A percentile compares a stretch with the other conserved stretches of the same genome.
These are phyloP conservation scores for Logfia minima DNA, from an alignment of 129 eudicot species.

Conservation along the genomic window DNA sequence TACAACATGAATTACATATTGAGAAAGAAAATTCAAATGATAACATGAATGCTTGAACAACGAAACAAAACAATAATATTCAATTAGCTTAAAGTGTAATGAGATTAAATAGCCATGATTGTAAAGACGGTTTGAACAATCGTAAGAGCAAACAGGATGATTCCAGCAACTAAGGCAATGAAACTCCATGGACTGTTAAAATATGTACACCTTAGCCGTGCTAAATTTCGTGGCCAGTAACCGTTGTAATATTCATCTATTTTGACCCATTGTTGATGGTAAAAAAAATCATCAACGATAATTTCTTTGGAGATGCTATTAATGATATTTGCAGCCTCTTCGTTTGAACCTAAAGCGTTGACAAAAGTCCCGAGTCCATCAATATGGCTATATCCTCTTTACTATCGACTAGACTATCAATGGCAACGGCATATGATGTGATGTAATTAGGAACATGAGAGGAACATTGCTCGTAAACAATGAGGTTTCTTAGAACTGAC, in stretches of 20 bases:
- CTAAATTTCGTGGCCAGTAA: not conserved
- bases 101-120: not conserved
- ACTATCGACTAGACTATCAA: not conserved
- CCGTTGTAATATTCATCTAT: not conserved
- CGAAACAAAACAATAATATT: no score
- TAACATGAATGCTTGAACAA: no score
- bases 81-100: no score
- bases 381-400: not conserved
- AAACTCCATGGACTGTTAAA: slow-evolving; percentile 6
- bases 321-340: not conserved
- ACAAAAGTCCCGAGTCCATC: not conserved
- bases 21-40: no score
- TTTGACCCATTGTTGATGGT: not conserved
- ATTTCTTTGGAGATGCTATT: no score
- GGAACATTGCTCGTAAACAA: not conserved
- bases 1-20: no score
- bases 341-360: not conserved
- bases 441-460: not conserved
- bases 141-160: not conserved
- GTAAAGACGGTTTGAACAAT: slow-evolving; percentile 6
- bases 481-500: not conserved
- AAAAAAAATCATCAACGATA: no score
- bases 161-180: not conserved
- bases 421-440: not conserved
- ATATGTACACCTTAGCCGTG: not conserved